Conservation (phyloP, 1,139 yeast genomes). For the Kodamaea ohmeri region DNA sequence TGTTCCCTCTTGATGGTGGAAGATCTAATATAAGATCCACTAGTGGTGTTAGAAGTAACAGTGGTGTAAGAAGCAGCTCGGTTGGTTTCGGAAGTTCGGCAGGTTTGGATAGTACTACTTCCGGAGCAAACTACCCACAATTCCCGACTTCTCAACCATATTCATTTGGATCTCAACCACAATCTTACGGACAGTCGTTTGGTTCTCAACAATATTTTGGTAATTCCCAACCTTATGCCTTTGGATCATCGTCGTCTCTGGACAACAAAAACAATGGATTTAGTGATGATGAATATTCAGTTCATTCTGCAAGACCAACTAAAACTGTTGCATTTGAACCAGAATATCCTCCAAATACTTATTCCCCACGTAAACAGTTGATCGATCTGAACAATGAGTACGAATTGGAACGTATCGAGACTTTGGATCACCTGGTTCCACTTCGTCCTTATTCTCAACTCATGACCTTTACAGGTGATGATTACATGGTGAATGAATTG, state of each 20-base stretch:
- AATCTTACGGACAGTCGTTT: too few relatives aligned
- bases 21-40: too few relatives aligned
- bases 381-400: slow-evolving; percentile 23
- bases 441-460: slow-evolving; percentile 24
- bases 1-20: too few relatives aligned
- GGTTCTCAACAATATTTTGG: too few relatives aligned
- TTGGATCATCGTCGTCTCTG: slow-evolving; percentile 2
- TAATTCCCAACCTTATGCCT: slow-evolving; percentile 4
- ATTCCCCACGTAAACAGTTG: slow-evolving; percentile 27
- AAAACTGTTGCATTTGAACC: slow-evolving; percentile 41
- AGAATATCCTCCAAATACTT: slow-evolving; percentile 34
- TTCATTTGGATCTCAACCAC: too few relatives aligned
- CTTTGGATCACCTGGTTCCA: slow-evolving; percentile 16
- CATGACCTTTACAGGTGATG: slow-evolving; percentile 37
- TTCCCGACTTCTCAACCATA: slow-evolving; percentile 3
- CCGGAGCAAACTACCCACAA: slow-evolving; percentile 1
- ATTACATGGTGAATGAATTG: slow-evolving; percentile 41
- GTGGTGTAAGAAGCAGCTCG: neutral
- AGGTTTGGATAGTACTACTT: too few relatives aligned
- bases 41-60: too few relatives aligned
- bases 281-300: slow-evolving; percentile 3
- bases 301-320: slow-evolving; percentile 12
- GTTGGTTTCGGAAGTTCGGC: neutral
- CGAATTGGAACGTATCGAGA: slow-evolving; percentile 23
- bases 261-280: neutral